These are phyloP conservation scores for Primulina eburnea DNA, from an alignment of 257 asterid species.

Conservation along the genomic window DNA sequence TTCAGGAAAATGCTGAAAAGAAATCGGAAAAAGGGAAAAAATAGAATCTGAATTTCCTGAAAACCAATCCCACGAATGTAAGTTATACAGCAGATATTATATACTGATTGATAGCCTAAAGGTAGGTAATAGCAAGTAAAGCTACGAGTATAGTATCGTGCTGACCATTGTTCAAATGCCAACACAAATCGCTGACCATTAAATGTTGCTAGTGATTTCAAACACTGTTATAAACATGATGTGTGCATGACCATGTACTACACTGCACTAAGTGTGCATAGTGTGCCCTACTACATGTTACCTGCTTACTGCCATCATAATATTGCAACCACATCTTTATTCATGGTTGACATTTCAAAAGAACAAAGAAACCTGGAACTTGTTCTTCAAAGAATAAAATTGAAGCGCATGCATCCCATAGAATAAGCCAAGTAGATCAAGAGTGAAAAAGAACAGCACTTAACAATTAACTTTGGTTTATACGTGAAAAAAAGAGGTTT, in stretches of 20 bases:
- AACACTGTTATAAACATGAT: neutral
- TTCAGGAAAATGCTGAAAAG: constrained; percentile 5
- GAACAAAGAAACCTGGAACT: constrained; percentile 1
- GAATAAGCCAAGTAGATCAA: constrained; percentile 4
- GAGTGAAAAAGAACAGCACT: neutral
- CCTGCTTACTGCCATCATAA: neutral
- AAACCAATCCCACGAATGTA: neutral
- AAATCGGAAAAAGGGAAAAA: neutral
- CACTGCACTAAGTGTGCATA: neutral
- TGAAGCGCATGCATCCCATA: neutral
- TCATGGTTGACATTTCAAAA: constrained; percentile 1
- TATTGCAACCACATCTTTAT: neutral
- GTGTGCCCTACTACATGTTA: neutral
- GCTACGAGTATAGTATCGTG: neutral
- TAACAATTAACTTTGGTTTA: neutral
- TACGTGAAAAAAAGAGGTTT: neutral
- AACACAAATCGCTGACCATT: neutral
- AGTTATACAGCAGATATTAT: neutral
- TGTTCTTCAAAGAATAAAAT: neutral
- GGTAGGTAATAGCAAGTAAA: no score
- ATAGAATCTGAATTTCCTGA: constrained; percentile 6
- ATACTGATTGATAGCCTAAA: neutral
- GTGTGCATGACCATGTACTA: neutral
- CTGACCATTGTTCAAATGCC: neutral
- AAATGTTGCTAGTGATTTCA: neutral